These are phyloP conservation scores for Trichaptum fuscoviolaceum DNA, from an alignment of 768 basidiomycete genomes.

Conservation along the genomic window DNA sequence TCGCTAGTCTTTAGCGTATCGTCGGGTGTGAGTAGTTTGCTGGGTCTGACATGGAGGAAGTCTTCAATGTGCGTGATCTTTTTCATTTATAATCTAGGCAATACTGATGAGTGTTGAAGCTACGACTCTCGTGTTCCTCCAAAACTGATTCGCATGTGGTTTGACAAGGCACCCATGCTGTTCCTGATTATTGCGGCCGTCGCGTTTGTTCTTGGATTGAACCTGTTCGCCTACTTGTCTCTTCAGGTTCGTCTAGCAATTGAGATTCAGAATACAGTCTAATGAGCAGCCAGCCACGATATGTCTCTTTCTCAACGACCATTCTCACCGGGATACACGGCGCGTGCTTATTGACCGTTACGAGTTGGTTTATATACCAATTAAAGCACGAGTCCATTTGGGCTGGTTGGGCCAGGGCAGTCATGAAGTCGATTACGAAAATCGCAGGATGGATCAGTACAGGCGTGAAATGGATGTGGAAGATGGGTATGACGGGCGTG, in stretches of 20 bases:
- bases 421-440: neutral
- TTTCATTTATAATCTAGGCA: neutral
- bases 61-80: neutral
- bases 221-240: neutral
- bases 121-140: neutral
- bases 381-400: neutral
- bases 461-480: neutral
- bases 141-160: neutral
- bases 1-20: neutral
- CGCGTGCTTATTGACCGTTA: neutral
- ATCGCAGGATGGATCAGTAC: neutral
- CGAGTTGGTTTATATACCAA: neutral
- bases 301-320: neutral
- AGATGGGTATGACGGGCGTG: neutral
- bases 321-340: neutral
- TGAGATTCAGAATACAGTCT: neutral
- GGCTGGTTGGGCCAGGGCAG: neutral
- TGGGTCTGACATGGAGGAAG: neutral
- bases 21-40: neutral
- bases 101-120: neutral
- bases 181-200: neutral
- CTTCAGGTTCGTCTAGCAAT: neutral
- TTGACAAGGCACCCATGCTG: neutral
- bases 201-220: neutral
- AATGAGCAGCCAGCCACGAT: neutral